These are phyloP conservation scores for Acanthamoeba rhysodes DNA, from an alignment of 208 protist genomes.

Conservation along the genomic window DNA sequence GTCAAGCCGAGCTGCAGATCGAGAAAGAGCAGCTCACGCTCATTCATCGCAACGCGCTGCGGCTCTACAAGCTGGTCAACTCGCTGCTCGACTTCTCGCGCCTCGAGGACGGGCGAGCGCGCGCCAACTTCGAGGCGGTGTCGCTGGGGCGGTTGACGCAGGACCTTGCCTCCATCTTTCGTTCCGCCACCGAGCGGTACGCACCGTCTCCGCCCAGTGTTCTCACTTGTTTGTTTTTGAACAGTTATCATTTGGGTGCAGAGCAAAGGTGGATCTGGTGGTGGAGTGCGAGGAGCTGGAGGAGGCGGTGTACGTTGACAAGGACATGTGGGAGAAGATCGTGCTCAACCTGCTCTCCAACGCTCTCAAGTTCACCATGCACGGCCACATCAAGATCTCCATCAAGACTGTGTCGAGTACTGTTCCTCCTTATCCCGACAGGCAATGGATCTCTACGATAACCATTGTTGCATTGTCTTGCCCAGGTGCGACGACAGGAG, in stretches of 20 bases:
- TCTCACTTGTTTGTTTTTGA: too few species aligned
- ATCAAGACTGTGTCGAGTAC: background rate
- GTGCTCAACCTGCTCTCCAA: conserved; percentile 81
- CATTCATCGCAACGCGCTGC: too few species aligned
- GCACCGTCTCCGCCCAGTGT: background rate
- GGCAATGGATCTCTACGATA: background rate
- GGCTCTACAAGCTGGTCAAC: too few species aligned
- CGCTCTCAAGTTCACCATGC: conserved; percentile 81
- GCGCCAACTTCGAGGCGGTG: conserved; percentile 71
- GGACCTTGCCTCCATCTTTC: conserved; percentile 74
- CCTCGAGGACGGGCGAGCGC: conserved; percentile 73
- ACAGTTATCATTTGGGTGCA: too few species aligned
- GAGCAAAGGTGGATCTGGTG: conserved; percentile 33
- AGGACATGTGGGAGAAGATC: too few species aligned
- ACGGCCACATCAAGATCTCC: conserved; percentile 44
- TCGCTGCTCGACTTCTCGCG: too few species aligned
- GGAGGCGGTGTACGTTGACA: conserved; percentile 74
- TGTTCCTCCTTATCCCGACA: background rate
- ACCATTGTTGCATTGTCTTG: background rate
- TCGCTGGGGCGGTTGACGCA: conserved; percentile 68
- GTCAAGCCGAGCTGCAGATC: too few species aligned
- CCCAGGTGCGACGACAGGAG: background rate
- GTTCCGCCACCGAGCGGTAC: conserved; percentile 58
- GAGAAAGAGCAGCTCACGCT: too few species aligned
- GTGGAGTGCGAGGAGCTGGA: conserved; percentile 46